Conservation (phyloP, 805 yeast species). For the Spathaspora arborariae region DNA sequence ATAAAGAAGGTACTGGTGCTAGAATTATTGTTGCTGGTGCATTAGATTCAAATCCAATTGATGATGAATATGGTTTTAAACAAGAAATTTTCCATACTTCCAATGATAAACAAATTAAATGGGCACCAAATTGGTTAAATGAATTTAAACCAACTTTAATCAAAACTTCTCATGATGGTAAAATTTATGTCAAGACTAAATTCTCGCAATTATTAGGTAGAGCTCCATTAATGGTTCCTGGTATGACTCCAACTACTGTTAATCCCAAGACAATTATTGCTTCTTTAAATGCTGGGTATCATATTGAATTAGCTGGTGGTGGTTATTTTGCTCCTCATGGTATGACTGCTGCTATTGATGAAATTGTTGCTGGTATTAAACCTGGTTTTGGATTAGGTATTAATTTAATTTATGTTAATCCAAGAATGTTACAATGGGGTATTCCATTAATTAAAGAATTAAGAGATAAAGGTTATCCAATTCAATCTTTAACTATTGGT, state of each 20-base stretch:
- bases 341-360: constrained; percentile 72
- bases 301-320: constrained; percentile 98
- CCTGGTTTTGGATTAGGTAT: constrained; percentile 92
- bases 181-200: constrained; percentile 86
- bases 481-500: constrained; percentile 94
- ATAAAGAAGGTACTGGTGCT: constrained; percentile 97
- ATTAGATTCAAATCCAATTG: constrained; percentile 57
- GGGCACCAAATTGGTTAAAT: constrained; percentile 86
- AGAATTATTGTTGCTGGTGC: constrained; percentile 94
- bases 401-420: constrained; percentile 93
- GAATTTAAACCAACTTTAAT: constrained; percentile 84
- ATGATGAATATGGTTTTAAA: constrained; percentile 91
- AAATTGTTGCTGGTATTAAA: constrained; percentile 59
- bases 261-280: constrained; percentile 93
- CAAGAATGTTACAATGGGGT: constrained; percentile 98
- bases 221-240: constrained; percentile 97
- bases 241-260: constrained; percentile 99
- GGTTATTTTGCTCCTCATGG: constrained; percentile 79
- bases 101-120: constrained; percentile 55
- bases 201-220: constrained; percentile 88
- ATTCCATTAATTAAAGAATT: constrained; percentile 89
- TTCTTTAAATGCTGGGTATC: constrained; percentile 93
- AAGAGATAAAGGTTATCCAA: constrained; percentile 90
- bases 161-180: constrained; percentile 63
- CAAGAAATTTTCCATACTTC: constrained; percentile 86